These are phyloP conservation scores for Populus hybrid DNA, from an alignment of 441 rosid genomes.

Conservation along the genomic window DNA sequence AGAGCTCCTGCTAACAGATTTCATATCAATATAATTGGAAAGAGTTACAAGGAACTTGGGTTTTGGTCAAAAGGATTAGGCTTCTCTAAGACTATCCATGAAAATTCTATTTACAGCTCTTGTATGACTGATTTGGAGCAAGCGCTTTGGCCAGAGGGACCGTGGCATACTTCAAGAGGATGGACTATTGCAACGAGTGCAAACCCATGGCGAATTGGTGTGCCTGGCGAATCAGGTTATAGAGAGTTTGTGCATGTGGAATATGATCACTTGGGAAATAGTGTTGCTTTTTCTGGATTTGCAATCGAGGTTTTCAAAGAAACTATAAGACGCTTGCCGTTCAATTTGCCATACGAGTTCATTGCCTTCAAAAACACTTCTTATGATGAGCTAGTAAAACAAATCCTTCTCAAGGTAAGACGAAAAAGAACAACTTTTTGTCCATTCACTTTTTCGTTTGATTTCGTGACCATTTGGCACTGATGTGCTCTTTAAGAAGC, in stretches of 20 bases:
- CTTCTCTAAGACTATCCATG: conserved; percentile 13
- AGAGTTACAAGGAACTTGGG: conserved; percentile 21
- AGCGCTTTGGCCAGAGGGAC: conserved; percentile 24
- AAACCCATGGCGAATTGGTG: conserved; percentile 17
- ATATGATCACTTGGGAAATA: neutral
- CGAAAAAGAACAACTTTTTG: too few species aligned
- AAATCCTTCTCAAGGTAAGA: too few species aligned
- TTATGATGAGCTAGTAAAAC: too few species aligned
- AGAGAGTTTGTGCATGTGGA: conserved; percentile 7
- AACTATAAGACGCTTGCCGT: conserved; percentile 11
- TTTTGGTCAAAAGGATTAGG: conserved; percentile 26
- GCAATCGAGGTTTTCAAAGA: conserved; percentile 16
- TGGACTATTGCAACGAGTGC: conserved; percentile 12
- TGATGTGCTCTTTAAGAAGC: too few species aligned
- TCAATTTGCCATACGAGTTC: too few species aligned
- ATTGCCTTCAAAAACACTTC: too few species aligned
- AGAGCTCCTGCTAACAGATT: conserved; percentile 9
- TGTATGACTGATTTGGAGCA: conserved; percentile 19
- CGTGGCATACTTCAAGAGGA: conserved; percentile 12
- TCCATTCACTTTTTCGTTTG: too few species aligned
- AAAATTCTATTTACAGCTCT: neutral
- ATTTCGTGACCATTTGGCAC: too few species aligned
- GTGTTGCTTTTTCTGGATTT: neutral
- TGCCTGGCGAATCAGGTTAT: conserved; percentile 9
- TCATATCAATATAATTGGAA: conserved; percentile 20